These are phyloP conservation scores for Cytospora paraplurivora DNA, from an alignment of 2,329 filamentous ascomycete genomes.

Conservation along the genomic window DNA sequence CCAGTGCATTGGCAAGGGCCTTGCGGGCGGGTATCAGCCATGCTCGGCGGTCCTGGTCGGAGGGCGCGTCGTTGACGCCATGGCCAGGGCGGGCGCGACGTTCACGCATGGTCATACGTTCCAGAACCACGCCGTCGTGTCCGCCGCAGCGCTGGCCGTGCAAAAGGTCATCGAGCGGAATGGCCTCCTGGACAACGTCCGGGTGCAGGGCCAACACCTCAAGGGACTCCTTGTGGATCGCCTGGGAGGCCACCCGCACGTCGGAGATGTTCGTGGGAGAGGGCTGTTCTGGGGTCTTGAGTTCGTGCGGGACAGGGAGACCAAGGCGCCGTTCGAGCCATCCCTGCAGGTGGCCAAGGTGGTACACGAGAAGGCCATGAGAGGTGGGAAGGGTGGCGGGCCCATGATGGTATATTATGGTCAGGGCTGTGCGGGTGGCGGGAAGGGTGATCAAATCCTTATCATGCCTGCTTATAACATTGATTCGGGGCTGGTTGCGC, in stretches of 20 bases:
- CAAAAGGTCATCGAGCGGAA: conserved; percentile 60
- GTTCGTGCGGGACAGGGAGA: conserved; percentile 32
- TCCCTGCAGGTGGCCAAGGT: conserved; percentile 26
- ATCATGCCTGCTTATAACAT: conserved; percentile 63
- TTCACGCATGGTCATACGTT: conserved; percentile 62
- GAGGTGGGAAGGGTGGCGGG: conserved; percentile 37
- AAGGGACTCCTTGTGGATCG: conserved; percentile 45
- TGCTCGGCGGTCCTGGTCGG: conserved; percentile 62
- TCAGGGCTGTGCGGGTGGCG: conserved; percentile 56
- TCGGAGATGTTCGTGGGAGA: conserved; percentile 63
- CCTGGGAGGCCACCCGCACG: conserved; percentile 49
- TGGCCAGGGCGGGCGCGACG: conserved; percentile 37
- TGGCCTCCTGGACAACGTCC: conserved; percentile 60
- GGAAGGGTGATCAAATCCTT: conserved; percentile 63
- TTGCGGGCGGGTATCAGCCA: conserved; percentile 65
- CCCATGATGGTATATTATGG: conserved; percentile 63
- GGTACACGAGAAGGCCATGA: conserved; percentile 34
- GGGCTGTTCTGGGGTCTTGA: conserved; percentile 61
- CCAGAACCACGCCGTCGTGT: conserved; percentile 61
- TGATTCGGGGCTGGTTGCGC: conserved; percentile 53
- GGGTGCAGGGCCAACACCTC: conserved; percentile 53
- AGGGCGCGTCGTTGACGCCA: conserved; percentile 50
- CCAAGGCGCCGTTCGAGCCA: conserved; percentile 32
- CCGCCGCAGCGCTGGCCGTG: conserved; percentile 64
- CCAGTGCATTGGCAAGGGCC: conserved; percentile 66